Base-by-base conservation (phyloP, 2,329 filamentous ascomycete species). In the Sordariomycetes sp. region DNA sequence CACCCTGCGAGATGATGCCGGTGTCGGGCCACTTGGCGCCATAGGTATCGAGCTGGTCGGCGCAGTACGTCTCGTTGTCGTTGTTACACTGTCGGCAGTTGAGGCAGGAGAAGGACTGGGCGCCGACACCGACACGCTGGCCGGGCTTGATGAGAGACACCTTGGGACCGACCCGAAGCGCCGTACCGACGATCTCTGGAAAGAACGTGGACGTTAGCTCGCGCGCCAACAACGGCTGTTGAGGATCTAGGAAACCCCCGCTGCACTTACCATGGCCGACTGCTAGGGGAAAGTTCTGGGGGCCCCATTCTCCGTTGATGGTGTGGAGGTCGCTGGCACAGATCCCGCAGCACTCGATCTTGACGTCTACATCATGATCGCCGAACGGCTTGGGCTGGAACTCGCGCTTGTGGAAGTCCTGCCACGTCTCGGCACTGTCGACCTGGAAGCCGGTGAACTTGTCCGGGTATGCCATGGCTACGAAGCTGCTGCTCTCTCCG, bases 321-420 rank as follows among this genome's bases (percentile, higher is more conserved):
- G 82, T 86, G 71, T 87, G 85, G 34, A 88, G 73, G 66, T 89
- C 85, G 63, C 80, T 85, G 60, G 83, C 81, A 67, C 86, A 88
- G 53, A 88, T 76, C 65, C 88, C 87, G 67, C 87, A 90, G 65
- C 81, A 84, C 65, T 90, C 83, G 67, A 94, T 87, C 75, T 90
- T 87, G 71, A 95, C 81, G 67, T 94, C 89, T 64, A 94, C 82
- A 68, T 94, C 89, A 72, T 88, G 80, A 68, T 90, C 87, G 61
- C 88, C 68, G 91, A 93, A 20, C 85, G 86, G 88, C 76, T 95
- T 94, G 60, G 92, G 85, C 65, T 85, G 81, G 76, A 90, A 90
- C 76, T 92, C 71, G 68, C 87, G 84, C 74, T 89, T 87, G 66
- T 86, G 76, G 67, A 86, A 84, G 60, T 85, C 76, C 62, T 80